These are phyloP conservation scores for Penicillium sp. DNA, from an alignment of 2,329 filamentous ascomycete genomes.

Conservation along the genomic window DNA sequence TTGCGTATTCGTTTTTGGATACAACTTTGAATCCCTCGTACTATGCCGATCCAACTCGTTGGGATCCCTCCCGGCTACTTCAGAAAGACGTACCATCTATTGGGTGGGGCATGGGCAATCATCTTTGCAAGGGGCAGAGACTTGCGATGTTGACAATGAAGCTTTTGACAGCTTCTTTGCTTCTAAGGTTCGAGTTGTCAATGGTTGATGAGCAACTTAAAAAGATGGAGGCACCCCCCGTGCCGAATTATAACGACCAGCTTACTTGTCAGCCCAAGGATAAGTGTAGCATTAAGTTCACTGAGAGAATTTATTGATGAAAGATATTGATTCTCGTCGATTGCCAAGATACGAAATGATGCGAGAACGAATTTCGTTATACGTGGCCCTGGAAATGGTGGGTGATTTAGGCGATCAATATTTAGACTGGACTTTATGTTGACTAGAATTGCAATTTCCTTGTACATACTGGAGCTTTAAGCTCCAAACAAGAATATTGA, in stretches of 20 bases:
- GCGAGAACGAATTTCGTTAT: too few relatives aligned
- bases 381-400: too few relatives aligned
- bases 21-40: slow-evolving; percentile 4
- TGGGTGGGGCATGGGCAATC: slow-evolving; percentile 8
- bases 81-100: background rate
- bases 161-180: slow-evolving; percentile 3
- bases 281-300: slow-evolving; percentile 1
- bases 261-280: slow-evolving; percentile 8
- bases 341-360: background rate
- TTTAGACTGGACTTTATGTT: background rate
- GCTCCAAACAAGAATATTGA: background rate
- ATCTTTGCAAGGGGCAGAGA: slow-evolving; percentile 12
- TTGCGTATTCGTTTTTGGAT: slow-evolving; percentile 12
- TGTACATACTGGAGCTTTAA: background rate
- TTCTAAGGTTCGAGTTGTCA: slow-evolving; percentile 2
- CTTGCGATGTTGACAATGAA: slow-evolving; percentile 11
- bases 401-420: too few relatives aligned
- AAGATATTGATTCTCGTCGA: background rate
- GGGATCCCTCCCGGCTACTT: slow-evolving; percentile 9
- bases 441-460: background rate
- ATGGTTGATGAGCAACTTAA: slow-evolving; percentile 1
- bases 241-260: slow-evolving; percentile 8
- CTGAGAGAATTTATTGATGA: background rate
- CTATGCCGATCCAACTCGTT: slow-evolving; percentile 5
- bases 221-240: background rate